A percentile compares a stretch with the other conserved stretches of the same genome.
These are phyloP conservation scores for Xylariomycetidae sp. DNA, from an alignment of 2,329 filamentous ascomycete species.

Conservation along the genomic window DNA sequence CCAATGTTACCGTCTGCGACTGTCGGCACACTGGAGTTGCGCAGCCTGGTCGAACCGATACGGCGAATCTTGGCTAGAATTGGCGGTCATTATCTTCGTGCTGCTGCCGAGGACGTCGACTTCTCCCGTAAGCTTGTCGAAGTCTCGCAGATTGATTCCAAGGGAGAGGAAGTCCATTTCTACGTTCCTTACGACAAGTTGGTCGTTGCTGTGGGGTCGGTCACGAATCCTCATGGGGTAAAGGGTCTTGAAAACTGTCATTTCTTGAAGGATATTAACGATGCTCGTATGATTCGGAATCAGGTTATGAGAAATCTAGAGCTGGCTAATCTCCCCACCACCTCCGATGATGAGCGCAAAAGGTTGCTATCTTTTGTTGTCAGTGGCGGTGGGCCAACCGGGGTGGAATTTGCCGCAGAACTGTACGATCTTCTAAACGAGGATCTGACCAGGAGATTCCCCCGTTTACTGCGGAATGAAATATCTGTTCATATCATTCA, in stretches of 20 bases:
- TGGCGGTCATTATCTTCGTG: conserved; percentile 85
- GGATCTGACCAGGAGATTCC: conserved; percentile 79
- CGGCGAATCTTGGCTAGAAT: conserved; percentile 75
- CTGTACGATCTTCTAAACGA: conserved; percentile 96
- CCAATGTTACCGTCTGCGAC: conserved; percentile 97
- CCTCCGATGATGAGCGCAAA: conserved; percentile 78
- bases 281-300: conserved; percentile 86
- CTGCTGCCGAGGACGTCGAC: conserved; percentile 80
- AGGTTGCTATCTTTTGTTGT: conserved; percentile 93
- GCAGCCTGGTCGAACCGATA: conserved; percentile 90
- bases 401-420: conserved; percentile 96
- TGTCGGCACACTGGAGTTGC: conserved; percentile 86
- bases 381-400: conserved; percentile 90
- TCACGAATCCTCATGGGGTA: conserved; percentile 92
- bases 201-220: conserved; percentile 84
- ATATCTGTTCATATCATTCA: conserved; percentile 98
- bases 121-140: conserved; percentile 91
- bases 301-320: conserved; percentile 86
- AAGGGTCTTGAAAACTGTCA: conserved; percentile 90
- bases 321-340: conserved; percentile 87
- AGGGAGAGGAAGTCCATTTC: conserved; percentile 73
- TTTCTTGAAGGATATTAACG: conserved; percentile 92
- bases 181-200: conserved; percentile 98
- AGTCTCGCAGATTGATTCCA: conserved; percentile 65
- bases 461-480: conserved; percentile 87